Evolutionary conservation across 2,329 filamentous ascomycete genomes (phyloP).

Genomic region (Colletotrichum sp.): DNA sequence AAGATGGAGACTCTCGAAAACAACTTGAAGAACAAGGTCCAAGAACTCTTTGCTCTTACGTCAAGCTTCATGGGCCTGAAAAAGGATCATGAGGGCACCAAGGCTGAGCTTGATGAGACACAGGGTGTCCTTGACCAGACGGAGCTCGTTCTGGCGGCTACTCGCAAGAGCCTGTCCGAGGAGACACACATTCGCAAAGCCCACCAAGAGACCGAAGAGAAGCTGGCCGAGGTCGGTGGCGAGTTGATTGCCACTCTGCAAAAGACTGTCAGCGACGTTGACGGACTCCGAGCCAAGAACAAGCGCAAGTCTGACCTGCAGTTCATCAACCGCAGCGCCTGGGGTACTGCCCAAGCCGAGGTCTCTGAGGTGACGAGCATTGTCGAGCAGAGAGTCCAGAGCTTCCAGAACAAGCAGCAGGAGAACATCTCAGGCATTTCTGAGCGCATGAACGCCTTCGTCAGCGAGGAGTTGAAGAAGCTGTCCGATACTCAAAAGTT

Average conservation of each 20-base stretch:
- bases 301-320: conserved; percentile 86
- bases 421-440: conserved; percentile 72
- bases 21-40: conserved; percentile 90
- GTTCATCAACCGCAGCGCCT: conserved; percentile 76
- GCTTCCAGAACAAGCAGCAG: conserved; percentile 76
- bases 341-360: conserved; percentile 77
- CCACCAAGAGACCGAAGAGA: conserved; percentile 82
- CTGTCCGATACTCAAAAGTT: conserved; percentile 73
- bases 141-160: conserved; percentile 80
- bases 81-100: conserved; percentile 85
- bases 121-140: conserved; percentile 85
- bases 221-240: conserved; percentile 74
- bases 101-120: conserved; percentile 75
- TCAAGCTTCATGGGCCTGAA: conserved; percentile 88
- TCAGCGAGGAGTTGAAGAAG: conserved; percentile 75
- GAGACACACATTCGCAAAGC: conserved; percentile 82
- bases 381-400: conserved; percentile 76
- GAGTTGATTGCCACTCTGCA: conserved; percentile 80
- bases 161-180: conserved; percentile 76
- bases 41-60: conserved; percentile 87
- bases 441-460: conserved; percentile 76
- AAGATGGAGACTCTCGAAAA: conserved; percentile 92
- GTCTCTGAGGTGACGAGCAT: conserved; percentile 78
- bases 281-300: conserved; percentile 84
- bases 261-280: conserved; percentile 80